These are phyloP conservation scores for Cymodocea nodosa DNA, from an alignment of 116 monocot genomes.

Conservation along the genomic window DNA sequence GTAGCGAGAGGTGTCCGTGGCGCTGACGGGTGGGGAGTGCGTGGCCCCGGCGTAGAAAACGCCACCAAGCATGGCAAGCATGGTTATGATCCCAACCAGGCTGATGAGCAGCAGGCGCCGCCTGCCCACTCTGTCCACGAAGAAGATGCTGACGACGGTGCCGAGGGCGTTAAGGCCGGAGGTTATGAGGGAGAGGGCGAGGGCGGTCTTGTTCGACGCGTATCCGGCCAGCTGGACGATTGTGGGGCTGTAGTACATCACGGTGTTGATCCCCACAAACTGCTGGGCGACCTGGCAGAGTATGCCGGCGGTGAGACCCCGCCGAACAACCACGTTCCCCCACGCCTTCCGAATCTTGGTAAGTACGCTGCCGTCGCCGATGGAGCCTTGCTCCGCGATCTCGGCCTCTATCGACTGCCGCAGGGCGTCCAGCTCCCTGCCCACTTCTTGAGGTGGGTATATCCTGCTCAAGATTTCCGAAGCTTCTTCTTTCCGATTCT, in stretches of 20 bases:
- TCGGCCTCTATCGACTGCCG: slow-evolving; percentile 41
- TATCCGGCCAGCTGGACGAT: slow-evolving; percentile 87
- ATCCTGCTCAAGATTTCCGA: slow-evolving; percentile 40
- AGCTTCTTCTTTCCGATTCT: slow-evolving; percentile 59
- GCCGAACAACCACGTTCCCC: slow-evolving; percentile 28
- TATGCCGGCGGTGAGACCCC: slow-evolving; percentile 51
- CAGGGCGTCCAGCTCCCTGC: slow-evolving; percentile 34
- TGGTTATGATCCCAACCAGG: slow-evolving; percentile 50
- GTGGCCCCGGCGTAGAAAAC: slow-evolving; percentile 42
- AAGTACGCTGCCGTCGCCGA: slow-evolving; percentile 18
- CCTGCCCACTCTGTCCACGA: slow-evolving; percentile 70
- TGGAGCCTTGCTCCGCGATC: slow-evolving; percentile 28
- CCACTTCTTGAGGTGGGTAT: slow-evolving; percentile 45
- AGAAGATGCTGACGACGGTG: slow-evolving; percentile 65
- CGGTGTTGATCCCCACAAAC: slow-evolving; percentile 84
- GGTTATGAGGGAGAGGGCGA: slow-evolving; percentile 78
- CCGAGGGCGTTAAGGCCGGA: slow-evolving; percentile 80
- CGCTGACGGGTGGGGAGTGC: slow-evolving; percentile 46
- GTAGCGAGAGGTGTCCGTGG: slow-evolving; percentile 20
- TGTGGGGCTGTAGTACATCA: slow-evolving; percentile 94
- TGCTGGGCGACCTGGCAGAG: slow-evolving; percentile 67
- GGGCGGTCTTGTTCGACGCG: slow-evolving; percentile 75
- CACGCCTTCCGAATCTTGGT: slow-evolving; percentile 27
- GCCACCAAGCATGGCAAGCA: slow-evolving; percentile 41
- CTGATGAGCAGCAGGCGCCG: slow-evolving; percentile 52